Base-by-base conservation (phyloP, 2,329 filamentous ascomycete species). In the Talaromyces islandicus region DNA sequence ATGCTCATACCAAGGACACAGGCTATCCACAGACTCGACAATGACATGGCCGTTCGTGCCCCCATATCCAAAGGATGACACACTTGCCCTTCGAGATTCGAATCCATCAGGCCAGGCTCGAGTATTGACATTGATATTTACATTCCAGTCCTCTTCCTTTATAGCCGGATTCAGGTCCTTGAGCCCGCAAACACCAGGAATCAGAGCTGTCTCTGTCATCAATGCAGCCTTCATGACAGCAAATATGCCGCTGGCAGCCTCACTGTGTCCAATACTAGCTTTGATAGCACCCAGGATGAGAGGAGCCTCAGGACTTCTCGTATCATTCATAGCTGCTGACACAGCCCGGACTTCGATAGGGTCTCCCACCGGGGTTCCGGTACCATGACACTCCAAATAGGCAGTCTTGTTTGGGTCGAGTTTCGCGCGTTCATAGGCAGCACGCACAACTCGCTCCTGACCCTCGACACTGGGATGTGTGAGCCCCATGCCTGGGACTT, bases 341-440 rank as follows among this genome's bases (percentile, higher is more conserved):
- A 60, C 46, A 21, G 57, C 57, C 11, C 30, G 35, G 38, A 54
- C 35, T 53, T 69, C 68, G 24, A 66, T 60, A 0, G 67, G 63
- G 55, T 69, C 67, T 21, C 67, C 67, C 11, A 64, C 59, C 14
- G 56, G 32, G 14, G 67, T 69, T 14, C 67, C 67, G 7, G 66
- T 69, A 11, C 67, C 65, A 41, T 70, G 68, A 7, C 60, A 58
- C 51, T 70, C 68, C 2, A 69, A 51, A 41, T 66, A 69, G 10
- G 46, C 35, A 2, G 65, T 67, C 2, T 60, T 7, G 4, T 17
- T 21, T 6, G 57, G 56, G n/a, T 59, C 5, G 11, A 60, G 63
- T 7, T 80, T 71, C 1, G 76, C 82, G 5, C 67, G 70, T 7
- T 66, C 59, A 64, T 84, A 85, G 0, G 78, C 80, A 6, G 70